These are phyloP conservation scores for Leccinum ponderosum DNA, from an alignment of 1,284 basidiomycete species.

Conservation along the genomic window DNA sequence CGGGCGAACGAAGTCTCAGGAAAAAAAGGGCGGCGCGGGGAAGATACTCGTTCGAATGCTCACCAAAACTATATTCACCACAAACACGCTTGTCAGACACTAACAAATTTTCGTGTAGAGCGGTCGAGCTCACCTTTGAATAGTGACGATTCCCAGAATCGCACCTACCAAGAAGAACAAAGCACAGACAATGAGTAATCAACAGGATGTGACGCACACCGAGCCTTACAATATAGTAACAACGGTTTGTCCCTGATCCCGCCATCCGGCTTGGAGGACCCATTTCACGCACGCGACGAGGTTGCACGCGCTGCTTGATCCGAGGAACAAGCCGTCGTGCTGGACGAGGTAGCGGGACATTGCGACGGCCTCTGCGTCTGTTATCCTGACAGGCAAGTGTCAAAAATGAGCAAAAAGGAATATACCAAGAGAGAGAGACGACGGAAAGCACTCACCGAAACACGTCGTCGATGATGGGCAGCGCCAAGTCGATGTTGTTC, in stretches of 20 bases:
- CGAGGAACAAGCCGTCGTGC: conserved; percentile 92
- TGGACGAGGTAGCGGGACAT: conserved; percentile 91
- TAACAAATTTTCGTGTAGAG: not conserved
- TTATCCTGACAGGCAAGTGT: conserved; percentile 54
- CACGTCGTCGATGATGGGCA: conserved; percentile 84
- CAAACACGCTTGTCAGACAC: not conserved
- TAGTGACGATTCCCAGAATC: conserved; percentile 87
- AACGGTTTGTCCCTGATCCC: conserved; percentile 56
- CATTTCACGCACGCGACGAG: conserved; percentile 86
- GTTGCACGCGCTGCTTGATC: conserved; percentile 96
- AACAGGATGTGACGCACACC: not conserved
- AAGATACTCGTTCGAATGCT: conserved; percentile 10
- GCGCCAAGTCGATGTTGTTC: conserved; percentile 80
- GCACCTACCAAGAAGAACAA: conserved; percentile 49
- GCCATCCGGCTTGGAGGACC: conserved; percentile 69
- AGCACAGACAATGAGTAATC: not conserved
- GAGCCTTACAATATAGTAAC: conserved; percentile 81
- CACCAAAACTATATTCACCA: conserved; percentile 43
- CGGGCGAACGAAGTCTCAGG: not conserved
- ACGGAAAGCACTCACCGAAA: conserved; percentile 57
- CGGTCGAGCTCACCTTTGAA: conserved; percentile 59
- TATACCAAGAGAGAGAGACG: not conserved
- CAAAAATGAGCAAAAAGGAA: not conserved
- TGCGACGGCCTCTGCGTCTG: conserved; percentile 87
- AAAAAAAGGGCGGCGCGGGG: not conserved